Evolutionary conservation across 768 basidiomycete genomes (phyloP), one percentile per base, ranked within the genome.

Genomic region (Candolleomyces efflorescens): DNA sequence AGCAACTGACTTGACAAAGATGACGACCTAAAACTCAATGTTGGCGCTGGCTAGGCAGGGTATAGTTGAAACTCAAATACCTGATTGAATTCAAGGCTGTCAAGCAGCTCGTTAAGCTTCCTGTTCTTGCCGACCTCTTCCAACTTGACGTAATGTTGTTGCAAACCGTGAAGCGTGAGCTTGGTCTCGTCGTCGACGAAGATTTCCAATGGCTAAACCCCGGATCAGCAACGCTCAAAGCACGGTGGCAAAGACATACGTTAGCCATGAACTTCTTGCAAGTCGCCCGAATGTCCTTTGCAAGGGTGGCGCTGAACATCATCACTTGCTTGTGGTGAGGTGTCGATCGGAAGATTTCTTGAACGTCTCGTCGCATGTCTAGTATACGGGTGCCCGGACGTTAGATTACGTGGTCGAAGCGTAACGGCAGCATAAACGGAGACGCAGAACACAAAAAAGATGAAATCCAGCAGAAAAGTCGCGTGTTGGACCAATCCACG

Each of bases 311-410:
- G 66, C 94, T 96, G 82, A 99, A 99, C 97, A 99, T 99, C 97
- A 99, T 99, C 64, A 99, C 97, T 82, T 99, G 96, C 80, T 99
- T 99, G 83, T 97, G 94, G 75, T 97, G 96, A 52, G 97, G 97
- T 18, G 97, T 98, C 17, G 93, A 84, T 67, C 96, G 89, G 85
- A 98, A 99, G 68, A 99, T 98, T 79, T 99, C 97, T 86, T 99
- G 97, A 63, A 99, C 96, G 72, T 99, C 97, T 70, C 97, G 93
- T 79, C 97, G 96, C 97, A 99, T 99, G 88, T 98, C 97, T 99
- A 85, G 75, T 81, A 78, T 79, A 78, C 78, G 51, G 82, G 76
- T 80, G 82, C 81, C 79, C 32, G 32, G 82, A 71, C 70, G 85
- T 87, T 82, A 87, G 85, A 86, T 79, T 75, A 73, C 69, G 69